Conservation (phyloP, 352 stramenopile species). For the Phytopythium sindhum region DNA sequence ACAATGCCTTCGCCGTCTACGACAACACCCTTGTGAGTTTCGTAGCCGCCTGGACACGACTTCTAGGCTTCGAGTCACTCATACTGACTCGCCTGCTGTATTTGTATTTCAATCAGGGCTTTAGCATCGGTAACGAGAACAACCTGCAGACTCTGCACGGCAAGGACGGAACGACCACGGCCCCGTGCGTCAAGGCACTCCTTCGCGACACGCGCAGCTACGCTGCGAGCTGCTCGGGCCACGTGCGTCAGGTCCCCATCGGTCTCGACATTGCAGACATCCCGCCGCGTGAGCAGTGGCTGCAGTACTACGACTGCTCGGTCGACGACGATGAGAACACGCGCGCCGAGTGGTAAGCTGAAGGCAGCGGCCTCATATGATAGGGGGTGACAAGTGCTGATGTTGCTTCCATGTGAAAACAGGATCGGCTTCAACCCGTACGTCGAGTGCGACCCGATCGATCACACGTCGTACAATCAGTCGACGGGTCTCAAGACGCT, state of each 20-base stretch:
- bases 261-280: slow-evolving; percentile 74
- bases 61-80: background rate
- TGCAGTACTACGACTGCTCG: slow-evolving; percentile 74
- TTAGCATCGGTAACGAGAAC: slow-evolving; percentile 69
- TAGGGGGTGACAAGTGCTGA: background rate
- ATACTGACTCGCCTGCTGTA: background rate
- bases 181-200: slow-evolving; percentile 69
- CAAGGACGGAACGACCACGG: slow-evolving; percentile 35
- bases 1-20: slow-evolving; percentile 72
- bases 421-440: slow-evolving; percentile 50
- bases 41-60: background rate
- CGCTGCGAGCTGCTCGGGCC: slow-evolving; percentile 30
- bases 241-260: slow-evolving; percentile 59
- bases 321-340: slow-evolving; percentile 39
- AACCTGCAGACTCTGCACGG: slow-evolving; percentile 48
- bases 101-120: slow-evolving; percentile 16
- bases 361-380: background rate
- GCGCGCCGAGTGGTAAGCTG: slow-evolving; percentile 37
- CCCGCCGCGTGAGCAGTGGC: slow-evolving; percentile 50
- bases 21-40: slow-evolving; percentile 47
- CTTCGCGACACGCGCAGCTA: slow-evolving; percentile 59
- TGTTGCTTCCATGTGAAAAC: background rate
- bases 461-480: slow-evolving; percentile 41
- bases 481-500: slow-evolving; percentile 46
- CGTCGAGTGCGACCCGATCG: slow-evolving; percentile 48